These are phyloP conservation scores for Prunus fruticosa DNA, from an alignment of 306 rosid genomes.

Conservation along the genomic window DNA sequence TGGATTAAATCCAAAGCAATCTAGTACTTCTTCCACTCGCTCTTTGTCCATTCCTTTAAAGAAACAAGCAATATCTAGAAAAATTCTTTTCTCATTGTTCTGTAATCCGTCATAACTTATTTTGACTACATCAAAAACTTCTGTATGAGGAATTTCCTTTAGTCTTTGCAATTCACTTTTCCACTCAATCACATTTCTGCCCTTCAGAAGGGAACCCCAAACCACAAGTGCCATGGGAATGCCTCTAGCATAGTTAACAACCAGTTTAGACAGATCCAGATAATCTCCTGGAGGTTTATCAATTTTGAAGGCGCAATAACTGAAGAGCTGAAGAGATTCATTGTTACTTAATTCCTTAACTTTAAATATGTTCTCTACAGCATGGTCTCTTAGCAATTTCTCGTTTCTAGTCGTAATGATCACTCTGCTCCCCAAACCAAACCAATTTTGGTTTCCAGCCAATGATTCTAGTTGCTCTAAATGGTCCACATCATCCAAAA, in stretches of 20 bases:
- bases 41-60: constrained; percentile 25
- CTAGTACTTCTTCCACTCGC: constrained; percentile 18
- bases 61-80: constrained; percentile 5
- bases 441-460: too few relatives aligned
- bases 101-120: background rate
- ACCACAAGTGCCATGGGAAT: constrained; percentile 32
- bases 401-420: too few relatives aligned
- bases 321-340: background rate
- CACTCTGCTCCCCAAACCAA: too few relatives aligned
- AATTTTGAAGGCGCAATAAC: background rate
- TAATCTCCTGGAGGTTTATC: background rate
- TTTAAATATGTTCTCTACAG: too few relatives aligned
- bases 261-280: constrained; percentile 1
- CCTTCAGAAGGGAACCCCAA: constrained; percentile 29
- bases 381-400: too few relatives aligned
- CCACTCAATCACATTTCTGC: constrained; percentile 26
- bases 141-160: constrained; percentile 3
- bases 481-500: too few relatives aligned
- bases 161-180: constrained; percentile 17
- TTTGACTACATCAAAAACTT: too few relatives aligned
- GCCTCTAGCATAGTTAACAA: constrained; percentile 5
- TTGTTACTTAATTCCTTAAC: background rate
- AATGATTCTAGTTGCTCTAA: too few relatives aligned
- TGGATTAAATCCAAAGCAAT: constrained; percentile 26
- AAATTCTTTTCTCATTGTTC: constrained; percentile 30